phyloP scores from a whole-genome alignment of 176 grass and related monocot species.

The Carex scoparia region DNA sequence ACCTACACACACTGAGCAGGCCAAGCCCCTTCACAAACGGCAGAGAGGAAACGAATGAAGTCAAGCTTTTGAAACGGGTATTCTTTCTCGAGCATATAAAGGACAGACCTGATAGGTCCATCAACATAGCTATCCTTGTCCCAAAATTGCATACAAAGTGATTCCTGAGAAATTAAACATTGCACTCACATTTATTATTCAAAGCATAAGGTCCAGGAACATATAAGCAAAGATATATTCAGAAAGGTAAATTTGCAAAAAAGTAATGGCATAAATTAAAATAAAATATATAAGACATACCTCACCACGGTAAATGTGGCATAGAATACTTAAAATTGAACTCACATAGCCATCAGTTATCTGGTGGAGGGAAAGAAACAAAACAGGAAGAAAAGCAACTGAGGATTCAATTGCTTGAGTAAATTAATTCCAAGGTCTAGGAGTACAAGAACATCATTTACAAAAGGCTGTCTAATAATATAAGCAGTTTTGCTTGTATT shows the following conservation, averaged over 20 bases:
- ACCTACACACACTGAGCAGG: constrained; percentile 91
- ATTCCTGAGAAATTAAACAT: constrained; percentile 57
- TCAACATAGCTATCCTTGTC: constrained; percentile 87
- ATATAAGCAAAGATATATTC: neutral
- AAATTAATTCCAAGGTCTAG: neutral
- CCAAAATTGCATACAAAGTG: constrained; percentile 92
- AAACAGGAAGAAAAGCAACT: neutral
- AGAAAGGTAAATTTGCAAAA: neutral
- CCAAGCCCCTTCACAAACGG: constrained; percentile 78
- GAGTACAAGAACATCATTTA: neutral
- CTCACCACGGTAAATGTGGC: constrained; percentile 71
- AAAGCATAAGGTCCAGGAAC: neutral
- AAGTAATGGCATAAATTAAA: neutral
- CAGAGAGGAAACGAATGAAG: constrained; percentile 77
- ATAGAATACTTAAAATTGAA: constrained; percentile 61
- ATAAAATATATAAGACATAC: constrained; percentile 27
- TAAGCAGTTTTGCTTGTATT: constrained; percentile 18
- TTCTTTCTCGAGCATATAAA: constrained; percentile 80
- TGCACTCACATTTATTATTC: neutral
- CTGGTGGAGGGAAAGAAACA: constrained; percentile 29
- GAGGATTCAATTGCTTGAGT: neutral
- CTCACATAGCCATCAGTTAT: constrained; percentile 49
- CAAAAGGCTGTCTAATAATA: constrained; percentile 25
- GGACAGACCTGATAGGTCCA: constrained; percentile 83
- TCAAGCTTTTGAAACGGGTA: constrained; percentile 59